Conservation (phyloP, 768 basidiomycete genomes). For the Agaricus sinodeliciosus region DNA sequence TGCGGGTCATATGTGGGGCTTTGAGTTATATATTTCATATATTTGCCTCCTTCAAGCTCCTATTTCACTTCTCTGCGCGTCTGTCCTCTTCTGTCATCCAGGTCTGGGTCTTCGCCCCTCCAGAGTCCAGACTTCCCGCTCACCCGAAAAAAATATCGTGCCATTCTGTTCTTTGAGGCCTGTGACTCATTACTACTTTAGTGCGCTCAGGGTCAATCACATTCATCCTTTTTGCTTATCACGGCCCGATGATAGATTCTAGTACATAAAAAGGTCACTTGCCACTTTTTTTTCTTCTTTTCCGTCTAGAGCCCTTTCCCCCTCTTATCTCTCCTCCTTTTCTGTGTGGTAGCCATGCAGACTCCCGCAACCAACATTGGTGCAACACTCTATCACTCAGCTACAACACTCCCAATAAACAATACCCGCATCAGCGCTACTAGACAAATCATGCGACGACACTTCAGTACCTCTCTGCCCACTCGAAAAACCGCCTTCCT, state of each 20-base stretch:
- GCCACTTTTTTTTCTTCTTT: background rate
- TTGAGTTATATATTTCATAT: background rate
- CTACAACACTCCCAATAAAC: slow-evolving; percentile 12
- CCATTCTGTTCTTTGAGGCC: background rate
- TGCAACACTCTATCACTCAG: slow-evolving; percentile 11
- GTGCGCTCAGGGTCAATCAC: background rate
- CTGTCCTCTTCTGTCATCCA: background rate
- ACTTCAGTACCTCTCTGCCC: slow-evolving; percentile 1
- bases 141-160: background rate
- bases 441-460: background rate
- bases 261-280: slow-evolving; percentile 4
- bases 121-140: too few species aligned
- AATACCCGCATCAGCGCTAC: slow-evolving; percentile 12
- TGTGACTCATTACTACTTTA: background rate
- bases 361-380: slow-evolving; percentile 13
- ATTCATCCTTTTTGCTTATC: background rate
- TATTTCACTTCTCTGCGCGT: background rate
- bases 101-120: too few species aligned
- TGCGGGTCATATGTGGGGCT: too few species aligned
- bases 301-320: slow-evolving; percentile 7
- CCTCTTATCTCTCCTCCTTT: slow-evolving; percentile 8
- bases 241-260: background rate
- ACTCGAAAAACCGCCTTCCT: slow-evolving; percentile 5
- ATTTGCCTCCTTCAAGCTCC: background rate
- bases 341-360: slow-evolving; percentile 12